Conservation (phyloP, 305 asterid species). For the Vinca major region DNA sequence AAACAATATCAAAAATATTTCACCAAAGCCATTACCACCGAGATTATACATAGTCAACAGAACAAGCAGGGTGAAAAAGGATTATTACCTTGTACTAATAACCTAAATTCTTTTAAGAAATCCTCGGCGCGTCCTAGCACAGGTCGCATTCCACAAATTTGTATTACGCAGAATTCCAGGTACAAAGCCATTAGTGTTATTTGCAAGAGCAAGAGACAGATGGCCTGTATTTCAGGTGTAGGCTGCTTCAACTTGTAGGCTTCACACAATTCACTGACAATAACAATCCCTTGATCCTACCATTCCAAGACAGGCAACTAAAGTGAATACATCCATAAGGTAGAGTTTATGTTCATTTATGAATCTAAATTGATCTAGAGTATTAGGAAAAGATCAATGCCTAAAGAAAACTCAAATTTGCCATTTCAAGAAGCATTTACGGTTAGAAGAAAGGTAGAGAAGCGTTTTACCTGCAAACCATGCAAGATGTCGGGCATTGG, state of each 20-base stretch:
- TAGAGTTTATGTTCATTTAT: background rate
- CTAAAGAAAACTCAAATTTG: background rate
- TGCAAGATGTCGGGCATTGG: conserved; percentile 97
- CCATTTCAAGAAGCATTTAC: conserved; percentile 2
- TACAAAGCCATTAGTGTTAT: conserved; percentile 69
- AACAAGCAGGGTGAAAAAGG: background rate
- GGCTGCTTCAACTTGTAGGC: conserved; percentile 53
- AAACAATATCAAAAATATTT: background rate
- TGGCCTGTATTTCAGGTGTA: conserved; percentile 40
- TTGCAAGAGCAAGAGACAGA: conserved; percentile 59
- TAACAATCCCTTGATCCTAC: conserved; percentile 79
- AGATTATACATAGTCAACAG: background rate
- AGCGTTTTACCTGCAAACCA: conserved; percentile 63
- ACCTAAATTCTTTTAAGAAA: conserved; percentile 58
- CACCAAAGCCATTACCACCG: conserved; percentile 8
- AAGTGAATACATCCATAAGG: background rate
- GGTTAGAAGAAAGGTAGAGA: conserved; percentile 5
- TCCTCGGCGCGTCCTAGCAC: conserved; percentile 71
- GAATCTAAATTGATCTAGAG: background rate
- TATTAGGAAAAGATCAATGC: background rate
- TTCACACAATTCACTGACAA: conserved; percentile 69
- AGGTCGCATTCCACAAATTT: conserved; percentile 86
- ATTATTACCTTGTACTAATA: conserved; percentile 50
- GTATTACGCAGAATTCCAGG: conserved; percentile 78
- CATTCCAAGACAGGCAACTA: conserved; percentile 10